phyloP scores from a whole-genome alignment of 139 green algal species.

The Coelastrella sp. region DNA sequence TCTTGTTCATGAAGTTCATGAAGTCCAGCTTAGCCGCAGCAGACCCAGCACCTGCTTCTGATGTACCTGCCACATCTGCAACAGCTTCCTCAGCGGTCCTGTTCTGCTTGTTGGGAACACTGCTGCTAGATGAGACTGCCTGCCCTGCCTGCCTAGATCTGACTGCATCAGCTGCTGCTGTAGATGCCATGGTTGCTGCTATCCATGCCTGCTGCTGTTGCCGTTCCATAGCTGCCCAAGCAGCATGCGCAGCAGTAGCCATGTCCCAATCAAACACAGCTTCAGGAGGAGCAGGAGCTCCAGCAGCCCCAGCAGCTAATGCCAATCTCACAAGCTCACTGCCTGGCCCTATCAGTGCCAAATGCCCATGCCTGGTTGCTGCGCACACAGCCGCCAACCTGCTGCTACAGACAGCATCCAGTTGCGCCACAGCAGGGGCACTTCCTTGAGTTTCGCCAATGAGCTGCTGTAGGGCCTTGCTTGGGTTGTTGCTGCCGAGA shows the following conservation, averaged over 20 bases:
- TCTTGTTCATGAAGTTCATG: conserved; percentile 20
- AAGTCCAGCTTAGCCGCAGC: not conserved
- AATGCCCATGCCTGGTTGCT: conserved; percentile 46
- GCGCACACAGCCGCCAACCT: conserved; percentile 6
- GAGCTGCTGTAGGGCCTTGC: not conserved
- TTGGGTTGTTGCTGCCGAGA: not conserved
- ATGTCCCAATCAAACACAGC: conserved; percentile 58
- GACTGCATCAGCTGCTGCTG: not conserved
- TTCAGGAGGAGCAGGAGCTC: not conserved
- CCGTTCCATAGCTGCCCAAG: conserved; percentile 32
- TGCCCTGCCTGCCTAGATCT: too few species aligned
- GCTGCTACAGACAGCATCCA: not conserved
- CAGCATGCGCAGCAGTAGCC: conserved; percentile 56
- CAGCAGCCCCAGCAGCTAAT: conserved; percentile 28
- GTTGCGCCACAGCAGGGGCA: not conserved
- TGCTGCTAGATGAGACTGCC: not conserved
- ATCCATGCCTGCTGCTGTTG: not conserved
- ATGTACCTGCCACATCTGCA: not conserved
- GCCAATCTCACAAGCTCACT: conserved; percentile 53
- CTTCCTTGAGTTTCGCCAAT: not conserved
- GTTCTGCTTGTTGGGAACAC: not conserved
- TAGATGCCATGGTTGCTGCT: not conserved
- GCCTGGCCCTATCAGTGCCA: conserved; percentile 47
- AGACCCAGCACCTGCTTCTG: not conserved
- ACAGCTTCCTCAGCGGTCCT: not conserved